phyloP scores from a whole-genome alignment of 768 basidiomycete genomes.

The Rhodosporidiobolus odoratus region DNA sequence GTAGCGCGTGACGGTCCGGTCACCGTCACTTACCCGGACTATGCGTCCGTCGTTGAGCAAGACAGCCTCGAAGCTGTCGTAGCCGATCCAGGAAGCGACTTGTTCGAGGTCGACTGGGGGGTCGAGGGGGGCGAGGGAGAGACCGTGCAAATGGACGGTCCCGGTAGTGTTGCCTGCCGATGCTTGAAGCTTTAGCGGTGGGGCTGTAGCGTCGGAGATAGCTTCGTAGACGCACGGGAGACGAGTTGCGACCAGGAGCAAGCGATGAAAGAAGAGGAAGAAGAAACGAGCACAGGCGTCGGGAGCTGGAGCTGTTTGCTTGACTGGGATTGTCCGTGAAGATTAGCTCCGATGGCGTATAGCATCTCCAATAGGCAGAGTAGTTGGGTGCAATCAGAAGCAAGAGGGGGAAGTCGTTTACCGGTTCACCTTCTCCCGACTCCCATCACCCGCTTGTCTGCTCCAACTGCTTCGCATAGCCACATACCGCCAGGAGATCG shows the following conservation, averaged over 20 bases:
- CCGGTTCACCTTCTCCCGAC: not conserved
- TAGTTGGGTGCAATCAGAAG: not conserved
- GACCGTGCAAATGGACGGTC: not conserved
- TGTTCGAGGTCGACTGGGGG: not conserved
- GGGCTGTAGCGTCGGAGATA: rapidly evolving
- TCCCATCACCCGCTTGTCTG: not conserved
- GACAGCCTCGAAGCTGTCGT: constrained; percentile 15
- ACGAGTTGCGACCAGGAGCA: constrained; percentile 21
- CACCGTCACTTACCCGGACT: not conserved
- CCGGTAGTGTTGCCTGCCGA: not conserved
- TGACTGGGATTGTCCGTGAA: not conserved
- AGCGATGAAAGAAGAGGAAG: constrained; percentile 1
- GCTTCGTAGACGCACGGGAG: constrained; percentile 1
- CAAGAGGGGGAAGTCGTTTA: not conserved
- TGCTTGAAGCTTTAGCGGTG: not conserved
- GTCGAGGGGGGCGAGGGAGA: not conserved
- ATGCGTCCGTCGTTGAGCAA: constrained; percentile 3
- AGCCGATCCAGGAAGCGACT: constrained; percentile 9
- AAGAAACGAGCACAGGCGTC: not conserved
- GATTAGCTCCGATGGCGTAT: constrained; percentile 15
- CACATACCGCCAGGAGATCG: not conserved
- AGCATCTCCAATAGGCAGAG: not conserved
- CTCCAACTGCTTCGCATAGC: not conserved
- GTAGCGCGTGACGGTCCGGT: not conserved
- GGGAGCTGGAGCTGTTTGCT: not conserved